phyloP scores from a whole-genome alignment of 2,329 filamentous ascomycete genomes.

The Fulvia fulva region DNA sequence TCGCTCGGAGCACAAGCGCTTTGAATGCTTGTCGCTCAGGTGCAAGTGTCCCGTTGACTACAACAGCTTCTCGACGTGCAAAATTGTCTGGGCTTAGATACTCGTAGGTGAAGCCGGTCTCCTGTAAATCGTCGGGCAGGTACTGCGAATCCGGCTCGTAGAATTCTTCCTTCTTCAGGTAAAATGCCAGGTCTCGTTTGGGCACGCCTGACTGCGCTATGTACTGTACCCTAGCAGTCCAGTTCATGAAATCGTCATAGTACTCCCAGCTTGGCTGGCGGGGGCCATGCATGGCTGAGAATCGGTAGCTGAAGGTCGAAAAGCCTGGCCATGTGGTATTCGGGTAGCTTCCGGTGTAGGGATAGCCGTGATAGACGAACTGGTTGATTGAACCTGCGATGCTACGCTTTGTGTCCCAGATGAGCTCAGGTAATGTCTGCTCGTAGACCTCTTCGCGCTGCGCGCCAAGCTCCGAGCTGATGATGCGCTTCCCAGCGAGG shows the following conservation, averaged over 20 bases:
- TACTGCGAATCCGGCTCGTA: slow-evolving; percentile 16
- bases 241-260: slow-evolving; percentile 38
- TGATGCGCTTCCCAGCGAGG: slow-evolving; percentile 29
- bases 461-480: slow-evolving; percentile 36
- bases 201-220: slow-evolving; percentile 40
- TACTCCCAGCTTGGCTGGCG: slow-evolving; percentile 43
- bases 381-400: slow-evolving; percentile 43
- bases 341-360: slow-evolving; percentile 41
- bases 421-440: slow-evolving; percentile 31
- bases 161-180: slow-evolving; percentile 25
- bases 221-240: slow-evolving; percentile 37
- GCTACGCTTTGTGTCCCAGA: slow-evolving; percentile 38
- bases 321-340: slow-evolving; percentile 52
- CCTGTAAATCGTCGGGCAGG: slow-evolving; percentile 24
- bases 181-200: slow-evolving; percentile 43
- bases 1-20: slow-evolving; percentile 39
- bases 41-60: slow-evolving; percentile 37
- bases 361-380: slow-evolving; percentile 44
- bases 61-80: slow-evolving; percentile 36
- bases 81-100: slow-evolving; percentile 48
- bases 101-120: slow-evolving; percentile 35
- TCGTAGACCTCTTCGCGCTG: slow-evolving; percentile 25
- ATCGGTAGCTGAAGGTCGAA: slow-evolving; percentile 43
- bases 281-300: slow-evolving; percentile 39
- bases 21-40: slow-evolving; percentile 41